Conservation (phyloP, 345 rosid species). For the Euphorbia peplus region DNA sequence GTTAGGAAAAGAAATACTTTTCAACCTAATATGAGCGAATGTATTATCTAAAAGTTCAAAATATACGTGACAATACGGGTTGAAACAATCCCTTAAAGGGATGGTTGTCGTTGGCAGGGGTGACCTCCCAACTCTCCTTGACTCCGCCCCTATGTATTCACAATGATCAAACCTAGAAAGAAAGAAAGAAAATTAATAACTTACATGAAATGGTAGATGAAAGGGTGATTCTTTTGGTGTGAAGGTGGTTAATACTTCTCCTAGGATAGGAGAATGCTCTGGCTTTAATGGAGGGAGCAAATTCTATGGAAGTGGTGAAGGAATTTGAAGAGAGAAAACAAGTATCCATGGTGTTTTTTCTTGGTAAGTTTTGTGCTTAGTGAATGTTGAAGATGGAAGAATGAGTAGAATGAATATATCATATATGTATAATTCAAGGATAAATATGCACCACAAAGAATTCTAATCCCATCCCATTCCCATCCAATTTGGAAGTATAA, state of each 20-base stretch:
- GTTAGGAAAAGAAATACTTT: too few species aligned
- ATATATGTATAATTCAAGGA: slow-evolving; percentile 18
- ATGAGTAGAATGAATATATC: too few species aligned
- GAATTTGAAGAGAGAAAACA: slow-evolving; percentile 64
- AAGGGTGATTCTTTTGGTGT: slow-evolving; percentile 32
- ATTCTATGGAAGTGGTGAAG: slow-evolving; percentile 40
- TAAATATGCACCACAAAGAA: slow-evolving; percentile 43
- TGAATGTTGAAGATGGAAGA: neutral
- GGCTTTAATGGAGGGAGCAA: slow-evolving; percentile 41
- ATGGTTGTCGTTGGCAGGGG: too few species aligned
- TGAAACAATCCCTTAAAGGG: too few species aligned
- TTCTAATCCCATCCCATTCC: slow-evolving; percentile 17
- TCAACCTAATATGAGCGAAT: too few species aligned
- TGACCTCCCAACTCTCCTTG: too few species aligned
- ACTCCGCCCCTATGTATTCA: too few species aligned
- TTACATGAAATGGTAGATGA: slow-evolving; percentile 47
- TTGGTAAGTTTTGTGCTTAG: neutral
- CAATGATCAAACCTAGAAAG: neutral
- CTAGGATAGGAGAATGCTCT: slow-evolving; percentile 37
- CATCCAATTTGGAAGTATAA: slow-evolving; percentile 22
- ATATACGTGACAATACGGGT: too few species aligned
- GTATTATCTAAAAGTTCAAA: too few species aligned
- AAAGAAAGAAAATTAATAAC: slow-evolving; percentile 5
- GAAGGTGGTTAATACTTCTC: slow-evolving; percentile 30
- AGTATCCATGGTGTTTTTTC: slow-evolving; percentile 53